Conservation (phyloP, 148 eudicot species). For the Pharnaceum exiguum region DNA sequence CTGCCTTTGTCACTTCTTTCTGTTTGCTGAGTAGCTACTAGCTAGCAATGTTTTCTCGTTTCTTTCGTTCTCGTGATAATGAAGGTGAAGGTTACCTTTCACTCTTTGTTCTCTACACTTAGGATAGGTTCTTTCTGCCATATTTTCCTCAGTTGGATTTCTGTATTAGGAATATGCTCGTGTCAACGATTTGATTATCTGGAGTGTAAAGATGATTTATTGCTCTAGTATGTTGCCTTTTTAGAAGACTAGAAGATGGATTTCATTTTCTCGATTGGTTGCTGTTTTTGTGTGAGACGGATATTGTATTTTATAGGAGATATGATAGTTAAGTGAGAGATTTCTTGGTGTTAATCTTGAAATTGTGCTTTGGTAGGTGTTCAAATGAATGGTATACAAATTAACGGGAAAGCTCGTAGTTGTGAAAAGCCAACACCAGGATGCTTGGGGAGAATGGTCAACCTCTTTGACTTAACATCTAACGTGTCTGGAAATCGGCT, state of each 20-base stretch:
- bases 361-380: slow-evolving; percentile 31
- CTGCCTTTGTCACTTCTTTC: not conserved
- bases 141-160: not conserved
- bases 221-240: not conserved
- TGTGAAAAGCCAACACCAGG: slow-evolving; percentile 53
- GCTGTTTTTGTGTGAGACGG: not conserved
- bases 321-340: not conserved
- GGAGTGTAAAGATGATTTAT: not conserved
- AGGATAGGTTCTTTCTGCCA: not conserved
- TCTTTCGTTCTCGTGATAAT: not conserved
- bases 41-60: not conserved
- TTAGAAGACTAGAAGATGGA: not conserved
- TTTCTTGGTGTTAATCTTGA: not conserved
- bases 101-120: not conserved
- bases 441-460: slow-evolving; percentile 88
- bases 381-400: slow-evolving; percentile 55
- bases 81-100: not conserved
- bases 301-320: not conserved
- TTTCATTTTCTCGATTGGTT: not conserved
- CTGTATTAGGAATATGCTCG: not conserved
- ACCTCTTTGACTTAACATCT: slow-evolving; percentile 68
- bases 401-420: slow-evolving; percentile 34
- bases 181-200: not conserved
- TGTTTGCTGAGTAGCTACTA: not conserved
- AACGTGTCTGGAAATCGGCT: slow-evolving; percentile 55